phyloP scores from a whole-genome alignment of 2,329 filamentous ascomycete species.

The Cladosporium sp. region DNA sequence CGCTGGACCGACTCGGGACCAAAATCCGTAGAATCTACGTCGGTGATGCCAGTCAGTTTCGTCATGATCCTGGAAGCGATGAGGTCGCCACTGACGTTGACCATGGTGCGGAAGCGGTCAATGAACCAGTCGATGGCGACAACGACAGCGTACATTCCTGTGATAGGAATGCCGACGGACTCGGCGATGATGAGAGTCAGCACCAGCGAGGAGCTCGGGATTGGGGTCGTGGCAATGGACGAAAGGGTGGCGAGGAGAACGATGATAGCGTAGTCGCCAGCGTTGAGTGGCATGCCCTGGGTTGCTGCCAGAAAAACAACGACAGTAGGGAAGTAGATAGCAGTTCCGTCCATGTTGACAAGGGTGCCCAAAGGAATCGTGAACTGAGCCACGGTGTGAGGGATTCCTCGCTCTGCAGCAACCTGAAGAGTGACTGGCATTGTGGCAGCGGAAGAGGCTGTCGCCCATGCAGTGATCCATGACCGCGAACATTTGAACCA shows the following conservation, averaged over 20 bases:
- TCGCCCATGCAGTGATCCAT: slow-evolving; percentile 54
- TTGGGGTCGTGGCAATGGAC: slow-evolving; percentile 53
- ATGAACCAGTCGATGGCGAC: slow-evolving; percentile 54
- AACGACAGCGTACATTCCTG: slow-evolving; percentile 50
- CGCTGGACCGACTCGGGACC: not conserved
- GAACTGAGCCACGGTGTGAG: slow-evolving; percentile 45
- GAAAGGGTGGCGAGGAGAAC: slow-evolving; percentile 48
- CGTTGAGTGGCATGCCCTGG: slow-evolving; percentile 42
- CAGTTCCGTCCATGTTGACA: slow-evolving; percentile 53
- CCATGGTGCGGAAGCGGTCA: slow-evolving; percentile 52
- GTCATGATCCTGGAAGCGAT: slow-evolving; percentile 41
- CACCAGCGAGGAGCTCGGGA: slow-evolving; percentile 50
- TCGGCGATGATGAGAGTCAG: slow-evolving; percentile 50
- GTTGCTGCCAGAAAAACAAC: slow-evolving; percentile 52
- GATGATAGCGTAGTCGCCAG: slow-evolving; percentile 48
- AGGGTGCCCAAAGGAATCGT: slow-evolving; percentile 46
- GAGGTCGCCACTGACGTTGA: slow-evolving; percentile 51
- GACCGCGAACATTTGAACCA: slow-evolving; percentile 49
- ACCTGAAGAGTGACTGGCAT: slow-evolving; percentile 48
- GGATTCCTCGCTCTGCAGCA: slow-evolving; percentile 38
- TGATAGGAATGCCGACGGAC: slow-evolving; percentile 43
- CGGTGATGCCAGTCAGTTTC: slow-evolving; percentile 38
- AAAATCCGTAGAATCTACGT: slow-evolving; percentile 11
- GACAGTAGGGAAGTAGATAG: slow-evolving; percentile 53
- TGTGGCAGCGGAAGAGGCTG: slow-evolving; percentile 51